Evolutionary conservation across 305 asterid genomes (phyloP), one percentile per base, ranked within the genome.

Genomic region (Ruellia speciosa): DNA sequence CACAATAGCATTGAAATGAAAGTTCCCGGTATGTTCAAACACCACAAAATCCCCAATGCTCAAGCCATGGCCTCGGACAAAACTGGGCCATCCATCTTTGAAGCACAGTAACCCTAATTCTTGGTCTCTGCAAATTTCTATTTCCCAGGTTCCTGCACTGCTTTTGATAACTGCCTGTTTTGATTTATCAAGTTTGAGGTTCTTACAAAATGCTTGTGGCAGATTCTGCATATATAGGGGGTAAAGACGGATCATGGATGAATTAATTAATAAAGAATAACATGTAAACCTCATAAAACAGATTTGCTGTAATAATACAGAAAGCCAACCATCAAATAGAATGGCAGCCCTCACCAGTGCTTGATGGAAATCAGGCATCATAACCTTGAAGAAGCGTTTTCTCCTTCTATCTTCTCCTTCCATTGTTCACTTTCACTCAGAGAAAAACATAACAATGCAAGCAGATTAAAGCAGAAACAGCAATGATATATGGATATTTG

Each of bases 31-130:
- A 34, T 59, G 74, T 34, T 72, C 45, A 63, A 72, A 64, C n/a
- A 67, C 58, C 0, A 72, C 51, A 31, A 67, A 49, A 18, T 72
- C 71, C 46, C 73, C 73, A 7, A 54, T 10, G 10, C 11, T 18
- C 12, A 72, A 19, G 28, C 56, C 39, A 43, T 72, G 67, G 10
- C 6, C 14, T 5, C 9, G 9, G 0, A 20, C 70, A 51, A 72
- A 72, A 12, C 18, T 8, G 8, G 45, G 37, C 73, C 71, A 72
- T 41, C 77, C 73, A 14, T 64, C 18, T 16, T 18, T 28, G 18
- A 67, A 72, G 17, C 49, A 43, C 1, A 55, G 8, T 0, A 56
- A 5, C 0, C 48, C 64, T 24, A 24, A 24, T 7, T 60, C 49
- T 0, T 2, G 8, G 18, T 54, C 34, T 56, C 10, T 68, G 34